phyloP scores from a whole-genome alignment of 148 eudicot genomes.

The Diospyros kaki region DNA sequence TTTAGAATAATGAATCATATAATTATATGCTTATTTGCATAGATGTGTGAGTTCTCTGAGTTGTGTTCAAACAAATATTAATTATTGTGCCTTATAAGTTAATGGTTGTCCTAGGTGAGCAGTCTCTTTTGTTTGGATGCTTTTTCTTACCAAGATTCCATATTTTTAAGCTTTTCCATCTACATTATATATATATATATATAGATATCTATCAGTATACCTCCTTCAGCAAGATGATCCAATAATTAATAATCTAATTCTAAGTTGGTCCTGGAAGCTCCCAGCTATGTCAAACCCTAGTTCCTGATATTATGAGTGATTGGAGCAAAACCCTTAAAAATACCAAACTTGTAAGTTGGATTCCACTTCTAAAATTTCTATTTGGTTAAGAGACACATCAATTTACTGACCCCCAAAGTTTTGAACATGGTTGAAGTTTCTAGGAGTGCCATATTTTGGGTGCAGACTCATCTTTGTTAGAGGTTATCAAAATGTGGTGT shows the following conservation, averaged over 20 bases:
- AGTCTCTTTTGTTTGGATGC: slow-evolving; percentile 8
- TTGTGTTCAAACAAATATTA: no score
- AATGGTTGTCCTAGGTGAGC: slow-evolving; percentile 5
- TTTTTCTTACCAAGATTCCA: slow-evolving; percentile 2
- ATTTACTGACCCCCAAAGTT: background rate
- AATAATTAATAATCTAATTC: background rate
- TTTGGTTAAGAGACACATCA: slow-evolving; percentile 4
- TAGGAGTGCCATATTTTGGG: background rate
- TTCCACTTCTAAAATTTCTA: background rate
- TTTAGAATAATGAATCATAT: no score
- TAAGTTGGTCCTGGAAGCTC: slow-evolving; percentile 7
- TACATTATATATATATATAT: background rate
- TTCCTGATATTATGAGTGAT: background rate
- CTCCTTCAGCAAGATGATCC: slow-evolving; percentile 5
- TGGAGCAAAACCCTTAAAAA: background rate
- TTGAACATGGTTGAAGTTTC: slow-evolving; percentile 5
- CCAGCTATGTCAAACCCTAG: slow-evolving; percentile 10
- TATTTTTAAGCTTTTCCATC: background rate
- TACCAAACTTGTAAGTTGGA: background rate
- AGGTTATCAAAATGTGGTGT: no score
- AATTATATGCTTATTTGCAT: no score
- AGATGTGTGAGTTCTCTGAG: no score
- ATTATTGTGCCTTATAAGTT: background rate
- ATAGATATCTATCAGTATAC: background rate
- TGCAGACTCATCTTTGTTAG: background rate